These are phyloP conservation scores for Fusarium sp. DNA, from an alignment of 2,329 filamentous ascomycete genomes.

Conservation along the genomic window DNA sequence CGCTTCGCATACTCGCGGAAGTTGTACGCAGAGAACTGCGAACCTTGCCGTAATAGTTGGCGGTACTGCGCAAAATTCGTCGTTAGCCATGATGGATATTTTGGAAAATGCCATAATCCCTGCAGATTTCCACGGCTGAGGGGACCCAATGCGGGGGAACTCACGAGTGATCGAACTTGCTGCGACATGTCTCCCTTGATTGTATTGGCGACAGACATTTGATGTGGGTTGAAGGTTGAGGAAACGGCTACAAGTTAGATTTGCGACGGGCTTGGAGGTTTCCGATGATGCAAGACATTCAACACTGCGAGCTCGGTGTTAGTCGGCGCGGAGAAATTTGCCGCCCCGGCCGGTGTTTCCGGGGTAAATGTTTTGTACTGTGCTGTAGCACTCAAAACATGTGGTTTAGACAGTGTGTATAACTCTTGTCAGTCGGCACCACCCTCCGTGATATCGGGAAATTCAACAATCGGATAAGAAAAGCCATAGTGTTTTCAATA, in stretches of 20 bases:
- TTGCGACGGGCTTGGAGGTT: constrained; percentile 36
- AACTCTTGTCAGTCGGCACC: not conserved
- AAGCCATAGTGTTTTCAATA: not conserved
- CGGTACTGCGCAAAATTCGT: constrained; percentile 76
- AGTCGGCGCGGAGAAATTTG: constrained; percentile 52
- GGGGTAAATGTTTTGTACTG: constrained; percentile 1
- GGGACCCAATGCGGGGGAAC: constrained; percentile 38
- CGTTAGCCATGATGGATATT: constrained; percentile 27
- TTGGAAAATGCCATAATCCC: constrained; percentile 4
- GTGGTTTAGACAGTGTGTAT: not conserved
- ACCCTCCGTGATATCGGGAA: constrained; percentile 16
- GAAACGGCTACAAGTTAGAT: constrained; percentile 25
- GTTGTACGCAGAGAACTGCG: constrained; percentile 93
- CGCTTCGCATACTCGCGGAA: constrained; percentile 97
- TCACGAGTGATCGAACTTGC: constrained; percentile 67
- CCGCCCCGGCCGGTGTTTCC: constrained; percentile 42
- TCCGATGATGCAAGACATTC: constrained; percentile 47
- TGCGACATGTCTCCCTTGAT: constrained; percentile 66
- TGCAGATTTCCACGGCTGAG: constrained; percentile 27
- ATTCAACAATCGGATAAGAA: not conserved
- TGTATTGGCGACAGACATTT: constrained; percentile 53
- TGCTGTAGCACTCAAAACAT: accelerated
- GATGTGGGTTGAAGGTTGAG: constrained; percentile 46
- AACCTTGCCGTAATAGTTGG: constrained; percentile 85
- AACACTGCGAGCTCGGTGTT: constrained; percentile 47